Evolutionary conservation across 768 basidiomycete species (phyloP).

Genomic region (Lactarius hengduanensis): DNA sequence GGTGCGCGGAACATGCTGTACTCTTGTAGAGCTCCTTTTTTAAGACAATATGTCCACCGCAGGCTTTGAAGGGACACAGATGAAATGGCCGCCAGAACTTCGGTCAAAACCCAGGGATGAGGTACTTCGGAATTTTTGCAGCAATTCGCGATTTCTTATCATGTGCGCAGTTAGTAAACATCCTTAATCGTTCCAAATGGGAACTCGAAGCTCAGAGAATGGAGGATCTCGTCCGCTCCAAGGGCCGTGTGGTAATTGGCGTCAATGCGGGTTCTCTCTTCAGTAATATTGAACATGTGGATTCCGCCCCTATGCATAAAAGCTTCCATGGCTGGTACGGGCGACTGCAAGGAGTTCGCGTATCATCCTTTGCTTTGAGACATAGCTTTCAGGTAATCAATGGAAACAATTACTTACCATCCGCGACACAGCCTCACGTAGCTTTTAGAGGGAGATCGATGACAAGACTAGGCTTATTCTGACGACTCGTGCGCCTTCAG

Average conservation of each 20-base stretch:
- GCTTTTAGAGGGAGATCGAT: constrained; percentile 47
- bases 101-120: constrained; percentile 48
- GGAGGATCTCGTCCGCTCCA: constrained; percentile 44
- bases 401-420: background rate
- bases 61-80: constrained; percentile 42
- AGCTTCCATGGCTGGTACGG: constrained; percentile 31
- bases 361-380: constrained; percentile 40
- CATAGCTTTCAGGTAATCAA: constrained; percentile 45
- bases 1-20: constrained; percentile 14
- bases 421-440: constrained; percentile 11
- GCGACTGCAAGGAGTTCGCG: constrained; percentile 37
- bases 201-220: constrained; percentile 40
- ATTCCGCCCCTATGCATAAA: background rate
- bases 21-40: background rate
- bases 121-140: constrained; percentile 35
- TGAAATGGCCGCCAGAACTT: constrained; percentile 46
- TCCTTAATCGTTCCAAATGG: constrained; percentile 42
- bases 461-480: constrained; percentile 46
- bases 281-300: constrained; percentile 32
- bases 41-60: background rate
- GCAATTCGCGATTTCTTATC: background rate
- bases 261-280: constrained; percentile 53
- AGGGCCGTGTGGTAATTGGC: constrained; percentile 45
- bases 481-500: constrained; percentile 38
- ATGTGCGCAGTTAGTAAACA: constrained; percentile 44